Conservation (phyloP, 495 filamentous ascomycete genomes). For the Cudoniella acicularis region DNA sequence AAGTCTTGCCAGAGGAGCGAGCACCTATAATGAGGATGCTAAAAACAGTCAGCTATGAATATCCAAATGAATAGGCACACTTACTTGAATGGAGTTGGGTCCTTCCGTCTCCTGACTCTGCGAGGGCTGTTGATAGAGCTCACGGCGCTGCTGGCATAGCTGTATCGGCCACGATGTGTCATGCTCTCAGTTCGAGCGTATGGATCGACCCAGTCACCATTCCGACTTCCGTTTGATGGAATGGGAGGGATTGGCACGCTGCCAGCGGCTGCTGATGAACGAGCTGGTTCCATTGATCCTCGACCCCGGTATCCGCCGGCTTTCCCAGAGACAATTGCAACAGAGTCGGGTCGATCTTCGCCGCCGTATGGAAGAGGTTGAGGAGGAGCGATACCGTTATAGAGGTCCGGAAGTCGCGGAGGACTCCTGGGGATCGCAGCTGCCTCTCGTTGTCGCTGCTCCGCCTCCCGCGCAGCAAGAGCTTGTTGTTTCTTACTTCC, state of each 20-base stretch:
- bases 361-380: conserved; percentile 72
- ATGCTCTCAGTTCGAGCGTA: conserved; percentile 88
- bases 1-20: conserved; percentile 88
- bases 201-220: conserved; percentile 60
- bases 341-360: conserved; percentile 61
- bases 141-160: conserved; percentile 88
- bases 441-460: conserved; percentile 60
- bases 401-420: conserved; percentile 77
- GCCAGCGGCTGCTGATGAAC: conserved; percentile 12
- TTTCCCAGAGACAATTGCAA: conserved; percentile 58
- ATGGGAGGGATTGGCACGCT: conserved; percentile 43
- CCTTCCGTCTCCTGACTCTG: conserved; percentile 87
- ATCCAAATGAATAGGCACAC: conserved; percentile 30
- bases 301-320: conserved; percentile 27
- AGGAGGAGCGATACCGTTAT: conserved; percentile 53
- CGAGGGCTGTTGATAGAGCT: conserved; percentile 94
- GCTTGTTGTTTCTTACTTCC: conserved; percentile 64
- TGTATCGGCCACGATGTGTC: conserved; percentile 94
- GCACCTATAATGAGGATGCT: conserved; percentile 91
- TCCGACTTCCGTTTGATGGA: conserved; percentile 35
- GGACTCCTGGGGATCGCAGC: conserved; percentile 62
- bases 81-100: conserved; percentile 98
- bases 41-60: conserved; percentile 4
- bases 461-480: conserved; percentile 51
- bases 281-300: conserved; percentile 21